Base-by-base conservation (phyloP, 306 rosid species). In the Malus sieversii region DNA sequence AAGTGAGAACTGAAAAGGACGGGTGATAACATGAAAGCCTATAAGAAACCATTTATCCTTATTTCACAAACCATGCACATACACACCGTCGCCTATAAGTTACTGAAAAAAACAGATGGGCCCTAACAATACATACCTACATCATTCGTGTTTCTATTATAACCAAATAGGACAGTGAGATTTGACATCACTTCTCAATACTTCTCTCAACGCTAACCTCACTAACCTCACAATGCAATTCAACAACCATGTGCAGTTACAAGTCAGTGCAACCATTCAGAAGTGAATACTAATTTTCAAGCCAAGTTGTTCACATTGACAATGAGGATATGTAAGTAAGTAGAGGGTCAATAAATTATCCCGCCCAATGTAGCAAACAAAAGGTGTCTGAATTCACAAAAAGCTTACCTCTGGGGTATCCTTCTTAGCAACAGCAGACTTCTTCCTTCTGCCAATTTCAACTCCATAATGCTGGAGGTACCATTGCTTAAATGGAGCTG, bases 401-500 rank as follows among this genome's bases (percentile, higher is more conserved):
- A 15, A 18, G 5, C 23, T 16, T 75, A 84, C 87, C 85, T 84
- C 87, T 2, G 82, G 35, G 16, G 73, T n/a, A 2, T 77, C 87
- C 83, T 84, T 84, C 81, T 84, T 84, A 32, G 84, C 79, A 57
- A 74, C 68, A 27, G 57, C 65, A 22, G 73, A 25, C 81, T 84
- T 84, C 72, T 84, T 84, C 85, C 78, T 84, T 77, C 82, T 78
- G 6, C 87, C 85, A 20, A 84, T 72, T 48, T 84, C 87, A 38
- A 84, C 83, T 12, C 78, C 78, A 12, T 84, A 84, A 44, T 78
- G 87, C 55, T 84, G 87, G 25, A 78, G 85, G 48, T 81, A 84
- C 87, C 87, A 84, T 51, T 78, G 85, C 82, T 72, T 81, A 77
- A 84, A 84, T 23, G 87, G 87, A 6, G 87, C 83, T 12, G 85